phyloP scores from a whole-genome alignment of 257 asterid species.

The Salvia miltiorrhiza region DNA sequence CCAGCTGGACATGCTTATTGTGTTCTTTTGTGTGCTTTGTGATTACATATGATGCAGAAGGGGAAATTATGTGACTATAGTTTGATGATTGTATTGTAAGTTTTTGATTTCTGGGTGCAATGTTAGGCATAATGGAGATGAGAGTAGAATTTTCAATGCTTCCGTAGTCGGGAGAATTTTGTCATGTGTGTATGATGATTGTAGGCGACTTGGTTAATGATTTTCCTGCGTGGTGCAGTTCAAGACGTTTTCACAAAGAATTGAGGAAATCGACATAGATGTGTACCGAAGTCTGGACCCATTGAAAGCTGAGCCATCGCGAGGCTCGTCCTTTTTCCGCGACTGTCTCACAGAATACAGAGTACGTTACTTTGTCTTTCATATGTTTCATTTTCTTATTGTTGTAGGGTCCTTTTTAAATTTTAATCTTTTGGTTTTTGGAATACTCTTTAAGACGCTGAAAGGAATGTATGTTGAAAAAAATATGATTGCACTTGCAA shows the following conservation, averaged over 20 bases:
- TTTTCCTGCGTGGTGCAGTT: conserved; percentile 20
- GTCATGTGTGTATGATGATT: neutral
- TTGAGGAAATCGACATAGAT: neutral
- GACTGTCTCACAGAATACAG: neutral
- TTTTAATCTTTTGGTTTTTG: neutral
- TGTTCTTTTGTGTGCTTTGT: neutral
- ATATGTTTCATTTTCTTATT: neutral
- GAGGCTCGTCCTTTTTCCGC: neutral
- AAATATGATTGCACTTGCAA: neutral
- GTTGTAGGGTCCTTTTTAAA: neutral
- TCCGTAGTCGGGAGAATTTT: too few relatives aligned
- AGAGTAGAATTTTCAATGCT: neutral
- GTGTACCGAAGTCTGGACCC: neutral
- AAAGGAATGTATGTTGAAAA: neutral
- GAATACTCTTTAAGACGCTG: neutral
- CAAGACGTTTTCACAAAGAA: neutral
- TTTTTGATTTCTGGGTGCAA: too few relatives aligned
- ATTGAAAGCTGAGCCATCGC: neutral
- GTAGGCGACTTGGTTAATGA: neutral
- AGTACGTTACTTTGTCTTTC: neutral
- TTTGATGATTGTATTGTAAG: too few relatives aligned
- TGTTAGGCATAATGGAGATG: neutral
- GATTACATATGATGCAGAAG: too few relatives aligned
- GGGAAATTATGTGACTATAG: too few relatives aligned
- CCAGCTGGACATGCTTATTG: neutral